Base-by-base conservation (phyloP, 2,329 filamentous ascomycete genomes). In the Xylariaceae sp. region DNA sequence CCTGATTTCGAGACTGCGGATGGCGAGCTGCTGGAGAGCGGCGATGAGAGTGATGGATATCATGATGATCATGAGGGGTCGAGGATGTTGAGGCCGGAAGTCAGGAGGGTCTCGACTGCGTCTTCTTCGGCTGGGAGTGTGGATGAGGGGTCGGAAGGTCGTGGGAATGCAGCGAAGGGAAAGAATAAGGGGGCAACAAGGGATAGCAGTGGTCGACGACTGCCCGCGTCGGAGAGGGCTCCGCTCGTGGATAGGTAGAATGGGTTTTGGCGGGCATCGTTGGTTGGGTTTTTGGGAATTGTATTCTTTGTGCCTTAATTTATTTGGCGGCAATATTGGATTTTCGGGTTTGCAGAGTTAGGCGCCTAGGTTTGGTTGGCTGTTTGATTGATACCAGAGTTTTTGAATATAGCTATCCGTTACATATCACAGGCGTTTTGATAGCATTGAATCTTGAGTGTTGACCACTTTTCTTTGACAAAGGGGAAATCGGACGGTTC, bases 1-100 rank as follows among this genome's bases (percentile, higher is more conserved):
- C 88, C 88, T 2, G 87, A 90, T 56, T 84, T 81, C 59, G 85
- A 88, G 48, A 83, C 78, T 14, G 82, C 80, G 25, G 85, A 88
- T 49, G 86, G 85, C 48, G 83, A 82, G 60, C 70, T 88, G 48
- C 65, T 89, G 44, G 78, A 82, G 29, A n/a, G n/a, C n/a, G n/a
- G n/a, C n/a, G 75, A 75, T 16, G 63, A 69, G 20, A 62, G 68
- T 37, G 64, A 67, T 2, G 27, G 27, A 16, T 32, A 32, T 16
- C 33, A n/a, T 3, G 51, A 53, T 19, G 43, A 41, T 21, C 42
- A 53, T 14, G 51, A 53, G 38, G 44, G 48, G 35, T 53, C 75
- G 47, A 74, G 72, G 49, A 86, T 83, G 81, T 67, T 85, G 42
- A 68, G 72, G 37, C 59, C 54, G 14, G 55, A 64, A 36, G 59